phyloP scores from a whole-genome alignment of 2,329 filamentous ascomycete genomes.

The Monilinia vaccinii-corymbosi region DNA sequence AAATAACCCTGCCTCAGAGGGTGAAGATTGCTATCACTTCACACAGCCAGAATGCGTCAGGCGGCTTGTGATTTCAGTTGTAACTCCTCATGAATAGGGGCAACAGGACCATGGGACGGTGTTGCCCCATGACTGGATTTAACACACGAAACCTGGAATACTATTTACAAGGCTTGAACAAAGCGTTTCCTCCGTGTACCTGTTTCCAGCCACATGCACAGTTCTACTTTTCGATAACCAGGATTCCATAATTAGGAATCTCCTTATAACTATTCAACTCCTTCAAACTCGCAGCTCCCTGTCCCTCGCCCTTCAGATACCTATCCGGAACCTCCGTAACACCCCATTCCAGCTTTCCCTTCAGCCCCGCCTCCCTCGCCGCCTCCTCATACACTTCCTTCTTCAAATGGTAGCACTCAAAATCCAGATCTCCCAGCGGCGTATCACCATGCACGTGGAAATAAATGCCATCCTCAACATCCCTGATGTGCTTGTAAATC shows the following conservation, averaged over 20 bases:
- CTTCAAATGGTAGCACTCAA: conserved; percentile 26
- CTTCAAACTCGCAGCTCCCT: conserved; percentile 19
- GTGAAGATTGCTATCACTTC: background rate
- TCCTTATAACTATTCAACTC: conserved; percentile 24
- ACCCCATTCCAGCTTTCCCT: conserved; percentile 23
- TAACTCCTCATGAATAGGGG: background rate
- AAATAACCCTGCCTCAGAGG: no score
- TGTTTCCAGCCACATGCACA: background rate
- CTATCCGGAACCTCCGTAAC: conserved; percentile 21
- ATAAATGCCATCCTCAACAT: conserved; percentile 21
- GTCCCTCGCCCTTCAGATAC: conserved; percentile 17
- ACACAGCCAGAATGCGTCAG: background rate
- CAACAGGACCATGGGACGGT: background rate
- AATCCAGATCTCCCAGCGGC: conserved; percentile 19
- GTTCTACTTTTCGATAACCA: conserved; percentile 20
- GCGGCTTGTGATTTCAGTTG: background rate
- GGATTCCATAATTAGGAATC: conserved; percentile 22
- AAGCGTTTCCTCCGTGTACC: background rate
- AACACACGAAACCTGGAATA: no score
- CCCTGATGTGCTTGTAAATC: conserved; percentile 11
- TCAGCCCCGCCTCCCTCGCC: conserved; percentile 26
- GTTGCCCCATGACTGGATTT: background rate
- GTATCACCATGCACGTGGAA: conserved; percentile 16
- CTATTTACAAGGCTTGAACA: background rate
- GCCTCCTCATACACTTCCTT: conserved; percentile 26